phyloP scores from a whole-genome alignment of 108 stramenopile genomes.

The Discostella stelligeroides region DNA sequence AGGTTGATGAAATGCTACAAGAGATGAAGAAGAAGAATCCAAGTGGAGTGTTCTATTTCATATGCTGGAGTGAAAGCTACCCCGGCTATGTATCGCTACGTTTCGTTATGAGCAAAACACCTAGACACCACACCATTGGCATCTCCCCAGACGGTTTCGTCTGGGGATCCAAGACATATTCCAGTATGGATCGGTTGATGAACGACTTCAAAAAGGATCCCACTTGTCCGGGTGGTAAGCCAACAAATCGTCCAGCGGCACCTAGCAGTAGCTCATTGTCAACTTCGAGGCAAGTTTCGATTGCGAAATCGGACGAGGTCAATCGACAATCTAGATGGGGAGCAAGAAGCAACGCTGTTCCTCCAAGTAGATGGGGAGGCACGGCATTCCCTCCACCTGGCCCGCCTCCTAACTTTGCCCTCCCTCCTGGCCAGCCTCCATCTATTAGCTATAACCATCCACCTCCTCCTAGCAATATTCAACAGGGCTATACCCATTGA shows the following conservation, averaged over 20 bases:
- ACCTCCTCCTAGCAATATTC: background rate
- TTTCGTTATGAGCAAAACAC: constrained; percentile 67
- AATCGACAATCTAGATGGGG: constrained; percentile 50
- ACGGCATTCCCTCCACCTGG: constrained; percentile 36
- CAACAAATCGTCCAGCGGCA: constrained; percentile 16
- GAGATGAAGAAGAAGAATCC: constrained; percentile 66
- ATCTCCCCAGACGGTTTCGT: constrained; percentile 82
- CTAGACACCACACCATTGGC: constrained; percentile 75
- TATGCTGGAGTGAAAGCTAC: constrained; percentile 88
- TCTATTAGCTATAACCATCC: constrained; percentile 20
- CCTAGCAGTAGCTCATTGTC: constrained; percentile 18
- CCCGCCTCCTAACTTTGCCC: constrained; percentile 45
- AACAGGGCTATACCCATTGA: background rate
- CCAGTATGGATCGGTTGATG: constrained; percentile 67
- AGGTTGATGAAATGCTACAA: constrained; percentile 73
- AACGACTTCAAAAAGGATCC: constrained; percentile 91
- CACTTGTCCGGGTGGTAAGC: constrained; percentile 41
- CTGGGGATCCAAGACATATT: constrained; percentile 64
- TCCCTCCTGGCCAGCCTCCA: constrained; percentile 43
- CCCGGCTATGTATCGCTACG: constrained; percentile 82
- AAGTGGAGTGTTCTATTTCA: constrained; percentile 63
- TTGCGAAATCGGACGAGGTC: constrained; percentile 13
- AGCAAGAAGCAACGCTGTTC: constrained; percentile 13
- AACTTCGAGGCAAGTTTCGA: constrained; percentile 4
- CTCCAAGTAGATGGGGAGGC: constrained; percentile 28